A percentile compares a stretch with the other conserved stretches of the same genome.
These are phyloP conservation scores for Ogataea parapolymorpha DNA, from an alignment of 805 yeast genomes.

Conservation along the genomic window DNA sequence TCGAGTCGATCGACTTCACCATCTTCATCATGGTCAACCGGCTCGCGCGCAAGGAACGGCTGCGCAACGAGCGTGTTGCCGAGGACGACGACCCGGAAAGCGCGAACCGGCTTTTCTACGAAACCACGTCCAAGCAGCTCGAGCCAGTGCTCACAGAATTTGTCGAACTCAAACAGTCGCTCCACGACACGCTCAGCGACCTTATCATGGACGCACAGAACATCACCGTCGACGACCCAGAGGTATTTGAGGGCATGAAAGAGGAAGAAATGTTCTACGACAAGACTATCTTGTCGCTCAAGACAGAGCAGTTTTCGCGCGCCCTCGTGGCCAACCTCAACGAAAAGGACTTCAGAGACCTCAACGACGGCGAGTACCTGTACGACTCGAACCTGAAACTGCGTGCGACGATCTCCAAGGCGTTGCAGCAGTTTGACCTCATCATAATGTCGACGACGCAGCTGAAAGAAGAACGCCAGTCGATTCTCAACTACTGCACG, in stretches of 20 bases:
- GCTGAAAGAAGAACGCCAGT: constrained; percentile 67
- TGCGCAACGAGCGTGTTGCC: constrained; percentile 23
- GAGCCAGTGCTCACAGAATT: constrained; percentile 63
- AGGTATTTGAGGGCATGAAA: constrained; percentile 61
- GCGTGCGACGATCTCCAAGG: constrained; percentile 36
- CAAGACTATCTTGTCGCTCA: constrained; percentile 36
- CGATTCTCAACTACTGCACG: constrained; percentile 67
- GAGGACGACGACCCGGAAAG: constrained; percentile 24
- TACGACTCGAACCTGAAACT: constrained; percentile 32
- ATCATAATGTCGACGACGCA: constrained; percentile 46
- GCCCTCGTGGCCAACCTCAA: constrained; percentile 45
- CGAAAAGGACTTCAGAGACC: constrained; percentile 27
- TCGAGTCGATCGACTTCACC: constrained; percentile 62
- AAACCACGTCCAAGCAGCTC: constrained; percentile 31
- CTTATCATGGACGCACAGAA: constrained; percentile 67
- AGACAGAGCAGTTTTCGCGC: constrained; percentile 49
- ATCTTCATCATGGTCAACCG: constrained; percentile 39
- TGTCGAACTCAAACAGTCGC: constrained; percentile 66
- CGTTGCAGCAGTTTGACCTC: constrained; percentile 35
- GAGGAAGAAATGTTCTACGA: constrained; percentile 49
- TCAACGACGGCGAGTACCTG: constrained; percentile 35
- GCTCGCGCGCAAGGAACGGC: constrained; percentile 18
- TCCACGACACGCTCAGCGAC: constrained; percentile 58
- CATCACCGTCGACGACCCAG: constrained; percentile 70
- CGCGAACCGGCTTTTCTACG: constrained; percentile 29